Conservation (phyloP, 257 asterid genomes). For the Gentiana straminea region DNA sequence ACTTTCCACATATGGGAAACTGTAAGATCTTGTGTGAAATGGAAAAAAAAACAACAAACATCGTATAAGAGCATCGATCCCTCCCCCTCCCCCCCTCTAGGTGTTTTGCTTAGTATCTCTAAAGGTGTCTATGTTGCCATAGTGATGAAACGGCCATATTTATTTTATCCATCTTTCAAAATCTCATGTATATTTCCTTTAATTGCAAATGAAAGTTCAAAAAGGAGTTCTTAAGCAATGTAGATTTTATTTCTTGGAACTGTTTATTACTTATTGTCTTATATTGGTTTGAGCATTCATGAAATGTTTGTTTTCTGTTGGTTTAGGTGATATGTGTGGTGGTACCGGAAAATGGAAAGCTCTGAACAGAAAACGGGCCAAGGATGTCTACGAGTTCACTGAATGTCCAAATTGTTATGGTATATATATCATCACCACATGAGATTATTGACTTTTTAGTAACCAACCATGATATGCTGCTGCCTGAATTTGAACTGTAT, state of each 20-base stretch:
- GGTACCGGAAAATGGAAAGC: slow-evolving; percentile 99
- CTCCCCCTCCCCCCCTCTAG: no score
- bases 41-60: no score
- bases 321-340: slow-evolving; percentile 99
- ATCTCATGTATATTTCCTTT: neutral
- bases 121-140: no score
- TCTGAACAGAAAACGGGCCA: slow-evolving; percentile 86
- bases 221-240: neutral
- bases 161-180: neutral
- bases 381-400: slow-evolving; percentile 89
- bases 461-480: neutral
- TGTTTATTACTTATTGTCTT: neutral
- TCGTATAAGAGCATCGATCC: no score
- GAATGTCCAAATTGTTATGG: slow-evolving; percentile 99
- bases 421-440: slow-evolving; percentile 17
- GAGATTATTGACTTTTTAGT: no score
- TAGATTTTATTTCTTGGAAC: neutral
- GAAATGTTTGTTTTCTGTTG: slow-evolving; percentile 34
- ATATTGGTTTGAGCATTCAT: slow-evolving; percentile 13
- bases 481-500: no score
- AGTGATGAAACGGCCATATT: neutral
- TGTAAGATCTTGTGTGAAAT: no score
- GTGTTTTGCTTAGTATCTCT: no score
- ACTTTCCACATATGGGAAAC: no score
- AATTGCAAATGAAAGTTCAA: neutral